Percentiles rank a stretch among this genome's conserved stretches.
phyloP scores from a whole-genome alignment of 768 basidiomycete species.

The Hypsizygus marmoreus region DNA sequence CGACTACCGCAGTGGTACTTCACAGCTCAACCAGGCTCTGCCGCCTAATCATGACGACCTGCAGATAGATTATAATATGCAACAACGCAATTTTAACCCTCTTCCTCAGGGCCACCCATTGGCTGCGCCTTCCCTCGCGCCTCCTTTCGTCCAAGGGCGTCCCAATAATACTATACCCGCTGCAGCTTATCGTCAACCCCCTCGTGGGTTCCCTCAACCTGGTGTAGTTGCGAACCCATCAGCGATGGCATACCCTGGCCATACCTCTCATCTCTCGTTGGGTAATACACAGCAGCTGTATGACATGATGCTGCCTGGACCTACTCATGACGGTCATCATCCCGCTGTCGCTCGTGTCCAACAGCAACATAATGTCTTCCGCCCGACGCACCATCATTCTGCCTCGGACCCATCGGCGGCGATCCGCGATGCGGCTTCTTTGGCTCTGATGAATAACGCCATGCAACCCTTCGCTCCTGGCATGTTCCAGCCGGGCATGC shows the following conservation, averaged over 20 bases:
- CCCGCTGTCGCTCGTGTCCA: constrained; percentile 75
- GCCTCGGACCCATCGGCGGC: constrained; percentile 78
- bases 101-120: constrained; percentile 33
- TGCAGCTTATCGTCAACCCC: constrained; percentile 62
- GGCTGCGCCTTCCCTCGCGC: constrained; percentile 37
- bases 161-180: constrained; percentile 47
- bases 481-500: constrained; percentile 57
- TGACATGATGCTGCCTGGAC: constrained; percentile 72
- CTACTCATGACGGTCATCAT: constrained; percentile 55
- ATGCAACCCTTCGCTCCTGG: constrained; percentile 59
- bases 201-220: constrained; percentile 61
- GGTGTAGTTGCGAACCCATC: constrained; percentile 54
- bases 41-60: constrained; percentile 44
- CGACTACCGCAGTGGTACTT: constrained; percentile 45
- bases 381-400: constrained; percentile 78
- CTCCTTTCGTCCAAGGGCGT: constrained; percentile 54
- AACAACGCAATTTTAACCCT: constrained; percentile 57
- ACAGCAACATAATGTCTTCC: constrained; percentile 76
- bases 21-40: constrained; percentile 31
- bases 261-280: constrained; percentile 69
- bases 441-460: constrained; percentile 60
- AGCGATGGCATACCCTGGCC: constrained; percentile 52
- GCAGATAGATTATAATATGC: constrained; percentile 58
- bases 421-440: constrained; percentile 68
- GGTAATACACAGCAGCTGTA: constrained; percentile 78